These are phyloP conservation scores for Hypsizygus marmoreus DNA, from an alignment of 768 basidiomycete genomes.

Conservation along the genomic window DNA sequence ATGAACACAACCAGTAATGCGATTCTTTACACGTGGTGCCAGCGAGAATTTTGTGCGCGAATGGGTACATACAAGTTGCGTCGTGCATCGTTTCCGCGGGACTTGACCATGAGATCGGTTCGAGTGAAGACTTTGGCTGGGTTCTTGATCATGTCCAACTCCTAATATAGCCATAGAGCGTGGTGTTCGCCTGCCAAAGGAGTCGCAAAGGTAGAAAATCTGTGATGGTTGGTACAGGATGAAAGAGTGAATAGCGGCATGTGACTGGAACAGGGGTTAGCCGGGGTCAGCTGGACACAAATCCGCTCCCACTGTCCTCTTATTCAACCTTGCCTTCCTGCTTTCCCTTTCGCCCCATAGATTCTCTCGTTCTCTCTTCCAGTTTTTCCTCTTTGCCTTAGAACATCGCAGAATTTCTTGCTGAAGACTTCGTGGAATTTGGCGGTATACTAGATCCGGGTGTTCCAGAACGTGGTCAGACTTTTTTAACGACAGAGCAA, in stretches of 20 bases:
- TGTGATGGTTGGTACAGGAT: conserved; percentile 5
- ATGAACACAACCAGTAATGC: too few relatives aligned
- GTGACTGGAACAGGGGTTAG: conserved; percentile 28
- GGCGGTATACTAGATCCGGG: conserved; percentile 17
- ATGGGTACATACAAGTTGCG: too few relatives aligned
- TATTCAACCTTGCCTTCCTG: conserved; percentile 19
- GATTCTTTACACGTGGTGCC: too few relatives aligned
- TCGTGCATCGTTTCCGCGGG: too few relatives aligned
- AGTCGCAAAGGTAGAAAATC: too few relatives aligned
- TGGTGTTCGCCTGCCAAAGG: too few relatives aligned
- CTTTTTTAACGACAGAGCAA: conserved; percentile 17
- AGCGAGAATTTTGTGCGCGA: too few relatives aligned
- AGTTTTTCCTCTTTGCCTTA: conserved; percentile 17
- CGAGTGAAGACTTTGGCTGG: too few relatives aligned
- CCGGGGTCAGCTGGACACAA: conserved; percentile 28
- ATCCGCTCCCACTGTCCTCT: conserved; percentile 24
- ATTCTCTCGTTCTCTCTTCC: conserved; percentile 18
- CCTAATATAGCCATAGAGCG: too few relatives aligned
- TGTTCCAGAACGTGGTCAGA: conserved; percentile 14
- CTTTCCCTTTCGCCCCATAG: conserved; percentile 21
- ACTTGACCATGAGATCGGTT: too few relatives aligned
- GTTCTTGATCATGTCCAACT: too few relatives aligned
- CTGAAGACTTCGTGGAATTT: conserved; percentile 11
- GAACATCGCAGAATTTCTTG: conserved; percentile 14
- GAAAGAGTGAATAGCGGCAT: conserved; percentile 17